Evolutionary conservation across 1,284 basidiomycete genomes (phyloP).

Genomic region (Trametes pubescens): DNA sequence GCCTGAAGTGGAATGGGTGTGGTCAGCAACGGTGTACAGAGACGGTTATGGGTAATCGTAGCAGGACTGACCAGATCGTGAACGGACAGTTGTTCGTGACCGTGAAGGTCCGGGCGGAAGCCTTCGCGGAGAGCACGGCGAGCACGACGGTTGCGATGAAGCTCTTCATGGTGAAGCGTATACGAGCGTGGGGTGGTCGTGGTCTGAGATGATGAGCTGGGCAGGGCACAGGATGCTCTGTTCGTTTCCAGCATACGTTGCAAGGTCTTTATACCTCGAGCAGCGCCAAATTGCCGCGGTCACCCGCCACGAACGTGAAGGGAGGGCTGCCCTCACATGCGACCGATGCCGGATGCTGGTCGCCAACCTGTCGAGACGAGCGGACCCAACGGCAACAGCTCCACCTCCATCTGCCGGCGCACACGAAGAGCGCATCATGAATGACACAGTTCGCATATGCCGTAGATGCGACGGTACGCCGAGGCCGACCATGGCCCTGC

Average conservation of each 20-base stretch:
- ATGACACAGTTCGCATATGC: neutral
- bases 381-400: slow-evolving; percentile 6
- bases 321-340: neutral
- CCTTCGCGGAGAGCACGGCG: slow-evolving; percentile 22
- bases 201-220: neutral
- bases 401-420: slow-evolving; percentile 15
- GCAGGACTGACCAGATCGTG: slow-evolving; percentile 24
- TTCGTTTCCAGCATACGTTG: neutral
- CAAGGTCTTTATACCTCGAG: neutral
- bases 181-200: neutral
- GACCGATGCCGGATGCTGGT: neutral
- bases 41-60: neutral
- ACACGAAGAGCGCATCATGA: neutral
- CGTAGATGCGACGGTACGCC: neutral
- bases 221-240: slow-evolving; percentile 5
- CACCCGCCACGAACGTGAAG: neutral
- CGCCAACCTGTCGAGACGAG: slow-evolving; percentile 6
- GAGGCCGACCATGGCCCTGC: neutral
- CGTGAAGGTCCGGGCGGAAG: slow-evolving; percentile 22
- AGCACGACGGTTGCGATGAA: slow-evolving; percentile 23
- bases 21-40: neutral
- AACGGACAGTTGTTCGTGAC: slow-evolving; percentile 29
- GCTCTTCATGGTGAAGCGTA: slow-evolving; percentile 25
- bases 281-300: neutral
- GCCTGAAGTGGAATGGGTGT: neutral